phyloP scores from a whole-genome alignment of 2,329 filamentous ascomycete species.

The Cladosporium halotolerans region DNA sequence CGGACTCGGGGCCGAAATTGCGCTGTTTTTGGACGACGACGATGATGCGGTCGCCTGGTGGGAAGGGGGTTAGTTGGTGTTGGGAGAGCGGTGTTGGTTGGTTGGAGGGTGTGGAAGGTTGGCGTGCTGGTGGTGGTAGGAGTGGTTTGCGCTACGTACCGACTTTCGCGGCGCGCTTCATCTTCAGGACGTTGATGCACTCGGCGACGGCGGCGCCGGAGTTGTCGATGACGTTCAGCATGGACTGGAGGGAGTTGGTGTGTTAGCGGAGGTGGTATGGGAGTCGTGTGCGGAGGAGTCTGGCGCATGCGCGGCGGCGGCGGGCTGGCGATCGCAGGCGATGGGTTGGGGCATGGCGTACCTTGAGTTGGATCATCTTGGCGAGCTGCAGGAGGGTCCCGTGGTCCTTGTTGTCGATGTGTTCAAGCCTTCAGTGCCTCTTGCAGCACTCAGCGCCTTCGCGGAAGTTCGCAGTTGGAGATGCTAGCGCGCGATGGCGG shows the following conservation, averaged over 20 bases:
- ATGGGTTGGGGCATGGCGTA: slow-evolving; percentile 11
- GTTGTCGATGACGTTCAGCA: slow-evolving; percentile 99
- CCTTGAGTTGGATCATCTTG: slow-evolving; percentile 69
- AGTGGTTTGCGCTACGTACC: slow-evolving; percentile 50
- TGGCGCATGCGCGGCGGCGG: not conserved
- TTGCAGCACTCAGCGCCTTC: too few relatives aligned
- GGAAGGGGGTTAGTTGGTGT: not conserved
- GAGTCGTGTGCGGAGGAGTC: not conserved
- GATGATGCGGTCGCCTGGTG: slow-evolving; percentile 78
- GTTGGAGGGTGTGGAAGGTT: not conserved
- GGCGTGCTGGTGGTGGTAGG: not conserved
- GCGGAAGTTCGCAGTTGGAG: not conserved
- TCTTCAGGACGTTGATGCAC: slow-evolving; percentile 86
- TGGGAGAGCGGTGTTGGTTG: not conserved
- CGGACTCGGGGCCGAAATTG: slow-evolving; percentile 63
- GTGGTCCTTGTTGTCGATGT: not conserved
- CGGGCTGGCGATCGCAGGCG: too few relatives aligned
- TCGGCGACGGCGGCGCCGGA: slow-evolving; percentile 96
- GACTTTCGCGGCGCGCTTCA: slow-evolving; percentile 81
- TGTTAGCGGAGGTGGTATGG: not conserved
- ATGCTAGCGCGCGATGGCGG: not conserved
- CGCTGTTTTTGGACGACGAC: slow-evolving; percentile 97
- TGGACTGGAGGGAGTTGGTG: slow-evolving; percentile 57
- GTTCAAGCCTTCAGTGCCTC: too few relatives aligned
- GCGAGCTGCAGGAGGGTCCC: slow-evolving; percentile 4